Evolutionary conservation across 73 alveolate genomes (phyloP).

Genomic region (Symbiodinium natans): DNA sequence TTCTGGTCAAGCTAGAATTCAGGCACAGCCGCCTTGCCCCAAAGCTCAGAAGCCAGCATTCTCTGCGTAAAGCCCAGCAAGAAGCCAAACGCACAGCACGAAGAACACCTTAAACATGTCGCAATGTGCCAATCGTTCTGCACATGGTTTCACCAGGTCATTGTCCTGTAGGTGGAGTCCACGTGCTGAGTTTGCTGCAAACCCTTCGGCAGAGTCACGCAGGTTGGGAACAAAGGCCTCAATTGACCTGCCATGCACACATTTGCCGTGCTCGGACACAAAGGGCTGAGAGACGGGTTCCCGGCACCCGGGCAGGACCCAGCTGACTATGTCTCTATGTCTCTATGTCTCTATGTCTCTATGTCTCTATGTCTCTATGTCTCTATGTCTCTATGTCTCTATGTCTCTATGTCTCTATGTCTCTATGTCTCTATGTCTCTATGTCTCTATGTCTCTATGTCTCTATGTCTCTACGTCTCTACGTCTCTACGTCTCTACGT

Average conservation of each 20-base stretch:
- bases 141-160: neutral
- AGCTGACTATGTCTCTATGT: too few species aligned
- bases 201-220: conserved; percentile 60
- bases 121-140: neutral
- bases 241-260: neutral
- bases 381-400: too few species aligned
- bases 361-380: too few species aligned
- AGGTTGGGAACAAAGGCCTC: conserved; percentile 22
- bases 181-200: conserved; percentile 3
- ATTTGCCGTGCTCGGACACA: too few species aligned
- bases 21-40: neutral
- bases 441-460: too few species aligned
- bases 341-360: too few species aligned
- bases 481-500: too few species aligned
- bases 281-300: neutral
- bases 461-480: too few species aligned
- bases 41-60: neutral
- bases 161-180: too few species aligned
- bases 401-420: too few species aligned
- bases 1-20: neutral
- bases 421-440: too few species aligned
- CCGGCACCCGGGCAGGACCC: neutral
- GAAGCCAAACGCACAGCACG: conserved; percentile 56
- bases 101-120: conserved; percentile 29
- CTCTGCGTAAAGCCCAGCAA: conserved; percentile 68